Evolutionary conservation across 441 rosid species (phyloP).

Genomic region (Pelargonium australe): DNA sequence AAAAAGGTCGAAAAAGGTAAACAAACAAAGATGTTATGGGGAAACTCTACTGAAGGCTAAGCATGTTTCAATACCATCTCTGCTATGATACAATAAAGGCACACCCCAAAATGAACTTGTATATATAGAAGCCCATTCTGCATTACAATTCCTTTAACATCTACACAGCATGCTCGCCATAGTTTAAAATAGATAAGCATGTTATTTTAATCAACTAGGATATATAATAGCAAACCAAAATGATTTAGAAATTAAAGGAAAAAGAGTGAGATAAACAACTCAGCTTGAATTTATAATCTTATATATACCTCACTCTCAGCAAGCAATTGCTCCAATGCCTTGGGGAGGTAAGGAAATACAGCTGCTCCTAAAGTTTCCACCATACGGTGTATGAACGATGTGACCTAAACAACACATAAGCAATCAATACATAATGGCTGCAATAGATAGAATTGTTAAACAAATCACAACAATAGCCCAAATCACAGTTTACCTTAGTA

Average conservation of each 20-base stretch:
- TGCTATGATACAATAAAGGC: too few species aligned
- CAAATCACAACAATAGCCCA: slow-evolving; percentile 9
- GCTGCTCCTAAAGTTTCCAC: slow-evolving; percentile 28
- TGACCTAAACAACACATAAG: slow-evolving; percentile 16
- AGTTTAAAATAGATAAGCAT: background rate
- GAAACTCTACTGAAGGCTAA: background rate
- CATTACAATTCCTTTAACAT: background rate
- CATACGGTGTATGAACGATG: slow-evolving; percentile 30
- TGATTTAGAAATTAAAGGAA: background rate
- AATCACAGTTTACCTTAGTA: slow-evolving; percentile 22
- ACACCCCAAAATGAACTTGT: too few species aligned
- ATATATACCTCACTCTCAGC: slow-evolving; percentile 75
- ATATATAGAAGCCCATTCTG: background rate
- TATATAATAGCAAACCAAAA: background rate
- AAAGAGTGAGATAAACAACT: background rate
- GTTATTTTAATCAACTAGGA: background rate
- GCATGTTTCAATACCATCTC: too few species aligned
- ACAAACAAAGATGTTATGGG: background rate
- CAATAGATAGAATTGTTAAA: slow-evolving; percentile 6
- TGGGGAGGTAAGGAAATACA: slow-evolving; percentile 27
- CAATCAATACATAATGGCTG: background rate
- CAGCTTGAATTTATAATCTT: background rate
- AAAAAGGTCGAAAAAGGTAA: background rate
- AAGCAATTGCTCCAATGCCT: slow-evolving; percentile 35
- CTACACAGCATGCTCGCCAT: background rate